Base-by-base conservation (phyloP, 331 rosid species). In the Arachis monticola region DNA sequence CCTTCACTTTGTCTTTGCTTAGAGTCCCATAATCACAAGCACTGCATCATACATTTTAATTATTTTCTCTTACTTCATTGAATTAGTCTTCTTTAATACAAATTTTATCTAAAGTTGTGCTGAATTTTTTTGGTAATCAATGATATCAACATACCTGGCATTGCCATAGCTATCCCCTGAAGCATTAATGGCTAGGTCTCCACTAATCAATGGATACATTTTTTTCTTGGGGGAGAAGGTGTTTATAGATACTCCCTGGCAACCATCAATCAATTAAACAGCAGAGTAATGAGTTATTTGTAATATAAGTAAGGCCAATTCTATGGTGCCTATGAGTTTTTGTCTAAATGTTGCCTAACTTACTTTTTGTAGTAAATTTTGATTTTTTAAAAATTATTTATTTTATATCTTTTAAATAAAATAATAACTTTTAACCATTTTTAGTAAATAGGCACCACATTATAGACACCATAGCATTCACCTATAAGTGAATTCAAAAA, bases 191-290 rank as follows among this genome's bases (percentile, higher is more conserved):
- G 95, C 92, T 53, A 46, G 84, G 60, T 80, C 75, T 47, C 97
- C 95, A 52, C 69, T 87, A 14, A 52, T 86, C 44, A 91, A 83
- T 31, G 91, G 83, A 53, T 84, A 81, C 91, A 84, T 87, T 11
- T 70, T 67, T 62, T 75, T 85, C 84, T 69, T 56, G 0, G 87
- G 85, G 11, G 86, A 46, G 60, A 82, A 91, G 47, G 92, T 91
- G 38, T 91, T 91, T 42, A 91, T 69, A 38, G 95, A 71, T 52
- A 76, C 50, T 73, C 97, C 97, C 97, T 91, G 40, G 48, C 60
- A 59, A 38, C 41, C 4, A 38, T 38, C 41, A 59, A 65, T 50
- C 80, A 60, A 61, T 31, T 60, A 59, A 50, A 4, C 38, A 61
- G 6, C 8, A 7, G 45, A 38, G 41, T 27, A 14, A 42, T 74